Evolutionary conservation across 2,329 filamentous ascomycete genomes (phyloP).

Genomic region (Daldinia sp.): DNA sequence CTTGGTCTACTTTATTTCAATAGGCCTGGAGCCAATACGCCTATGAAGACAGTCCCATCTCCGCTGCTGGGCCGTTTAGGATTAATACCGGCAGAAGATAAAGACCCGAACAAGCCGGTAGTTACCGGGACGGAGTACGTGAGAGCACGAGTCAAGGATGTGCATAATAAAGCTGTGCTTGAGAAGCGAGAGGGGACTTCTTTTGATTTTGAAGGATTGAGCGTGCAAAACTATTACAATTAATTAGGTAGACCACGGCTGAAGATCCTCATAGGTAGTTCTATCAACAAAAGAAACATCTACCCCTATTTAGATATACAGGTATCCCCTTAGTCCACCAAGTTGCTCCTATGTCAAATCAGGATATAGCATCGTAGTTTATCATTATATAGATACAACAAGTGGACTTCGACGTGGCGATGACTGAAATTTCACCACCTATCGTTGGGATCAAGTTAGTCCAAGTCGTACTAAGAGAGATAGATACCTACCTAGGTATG

Average conservation of each 20-base stretch:
- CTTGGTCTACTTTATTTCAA: slow-evolving; percentile 43
- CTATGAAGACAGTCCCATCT: slow-evolving; percentile 48
- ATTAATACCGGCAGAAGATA: slow-evolving; percentile 51
- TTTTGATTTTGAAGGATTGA: slow-evolving; percentile 52
- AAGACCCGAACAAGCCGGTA: slow-evolving; percentile 47
- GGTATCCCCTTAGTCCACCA: not conserved
- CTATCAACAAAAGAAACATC: too few species aligned
- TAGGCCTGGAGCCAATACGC: slow-evolving; percentile 41
- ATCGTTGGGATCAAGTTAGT: too few species aligned
- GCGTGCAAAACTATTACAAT: slow-evolving; percentile 39
- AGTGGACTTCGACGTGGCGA: too few species aligned
- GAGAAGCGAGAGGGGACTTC: slow-evolving; percentile 54
- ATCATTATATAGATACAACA: too few species aligned
- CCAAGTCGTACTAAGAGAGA: too few species aligned
- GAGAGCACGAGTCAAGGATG: slow-evolving; percentile 55
- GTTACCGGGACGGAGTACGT: slow-evolving; percentile 56
- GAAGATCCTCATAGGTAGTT: not conserved
- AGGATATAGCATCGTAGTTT: not conserved
- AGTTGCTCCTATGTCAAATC: not conserved
- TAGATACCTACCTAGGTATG: too few species aligned
- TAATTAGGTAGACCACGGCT: slow-evolving; percentile 1
- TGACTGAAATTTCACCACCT: too few species aligned
- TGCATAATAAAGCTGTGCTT: slow-evolving; percentile 55
- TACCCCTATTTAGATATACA: too few species aligned
- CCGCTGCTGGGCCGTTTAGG: slow-evolving; percentile 50